These are phyloP conservation scores for Diutina neorugosa DNA, from an alignment of 1,139 yeast genomes.

Conservation along the genomic window DNA sequence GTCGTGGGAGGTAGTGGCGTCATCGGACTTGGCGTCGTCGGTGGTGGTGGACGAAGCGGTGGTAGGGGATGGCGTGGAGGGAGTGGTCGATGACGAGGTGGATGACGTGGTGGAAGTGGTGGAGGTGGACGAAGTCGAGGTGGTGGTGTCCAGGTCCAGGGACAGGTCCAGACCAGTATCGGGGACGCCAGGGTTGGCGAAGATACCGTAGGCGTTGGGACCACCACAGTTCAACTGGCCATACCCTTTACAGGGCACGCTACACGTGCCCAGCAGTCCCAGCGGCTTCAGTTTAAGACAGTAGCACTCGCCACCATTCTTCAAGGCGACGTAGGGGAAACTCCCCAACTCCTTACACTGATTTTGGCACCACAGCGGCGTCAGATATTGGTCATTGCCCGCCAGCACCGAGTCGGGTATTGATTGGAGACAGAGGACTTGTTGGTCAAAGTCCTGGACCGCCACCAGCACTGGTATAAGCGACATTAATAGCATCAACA, in stretches of 20 bases:
- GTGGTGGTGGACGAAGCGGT: not conserved
- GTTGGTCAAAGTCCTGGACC: not conserved
- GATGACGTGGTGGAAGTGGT: not conserved
- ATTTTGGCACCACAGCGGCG: not conserved
- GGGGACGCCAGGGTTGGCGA: not conserved
- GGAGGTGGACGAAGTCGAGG: not conserved
- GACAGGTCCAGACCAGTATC: not conserved
- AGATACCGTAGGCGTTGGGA: not conserved
- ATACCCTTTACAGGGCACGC: not conserved
- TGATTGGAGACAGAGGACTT: not conserved
- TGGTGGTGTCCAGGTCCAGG: not conserved
- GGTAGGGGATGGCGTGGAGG: not conserved
- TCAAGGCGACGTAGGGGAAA: not conserved
- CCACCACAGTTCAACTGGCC: not conserved
- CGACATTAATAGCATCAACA: not conserved
- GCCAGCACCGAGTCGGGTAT: not conserved
- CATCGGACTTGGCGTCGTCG: not conserved
- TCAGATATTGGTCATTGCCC: not conserved
- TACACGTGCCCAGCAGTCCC: not conserved
- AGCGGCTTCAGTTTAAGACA: not conserved
- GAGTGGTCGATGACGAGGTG: not conserved
- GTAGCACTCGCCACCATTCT: slow-evolving; percentile 4
- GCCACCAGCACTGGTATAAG: not conserved
- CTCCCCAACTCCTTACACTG: not conserved
- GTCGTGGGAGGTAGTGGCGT: not conserved